These are phyloP conservation scores for Magnolia kwangsiensis DNA, from an alignment of 164 flowering plant species.

Conservation along the genomic window DNA sequence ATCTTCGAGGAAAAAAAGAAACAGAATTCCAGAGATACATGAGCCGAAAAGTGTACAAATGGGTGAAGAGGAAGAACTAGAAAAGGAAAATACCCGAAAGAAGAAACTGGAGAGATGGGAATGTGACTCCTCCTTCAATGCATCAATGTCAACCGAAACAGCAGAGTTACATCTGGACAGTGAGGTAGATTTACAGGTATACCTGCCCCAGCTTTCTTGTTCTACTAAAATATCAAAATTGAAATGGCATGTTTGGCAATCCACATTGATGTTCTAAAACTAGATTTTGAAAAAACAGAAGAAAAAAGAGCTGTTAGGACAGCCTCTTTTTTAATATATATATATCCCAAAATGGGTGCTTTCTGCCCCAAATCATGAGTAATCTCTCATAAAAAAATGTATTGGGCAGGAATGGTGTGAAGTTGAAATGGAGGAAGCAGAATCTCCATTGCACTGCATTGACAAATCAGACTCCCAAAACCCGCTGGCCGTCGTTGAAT, in stretches of 20 bases:
- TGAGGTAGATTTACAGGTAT: background rate
- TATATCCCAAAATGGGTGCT: background rate
- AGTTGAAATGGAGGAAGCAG: conserved; percentile 20
- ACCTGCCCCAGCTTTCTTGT: background rate
- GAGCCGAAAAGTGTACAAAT: background rate
- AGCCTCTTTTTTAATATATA: background rate
- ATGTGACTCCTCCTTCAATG: background rate
- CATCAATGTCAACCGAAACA: conserved; percentile 8
- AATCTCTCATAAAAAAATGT: background rate
- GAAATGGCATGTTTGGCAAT: background rate
- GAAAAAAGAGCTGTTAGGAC: too few relatives aligned
- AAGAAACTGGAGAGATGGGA: conserved; percentile 7
- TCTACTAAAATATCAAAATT: background rate
- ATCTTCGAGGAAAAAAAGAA: conserved; percentile 7
- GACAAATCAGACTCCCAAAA: conserved; percentile 24
- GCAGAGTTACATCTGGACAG: background rate
- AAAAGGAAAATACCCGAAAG: background rate
- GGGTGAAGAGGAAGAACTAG: background rate
- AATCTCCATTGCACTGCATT: conserved; percentile 9
- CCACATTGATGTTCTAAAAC: too few relatives aligned
- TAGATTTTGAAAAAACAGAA: background rate
- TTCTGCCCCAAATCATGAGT: too few relatives aligned
- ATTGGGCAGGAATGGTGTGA: conserved; percentile 11
- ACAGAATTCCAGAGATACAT: background rate
- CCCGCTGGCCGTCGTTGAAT: conserved; percentile 77